Conservation (phyloP, 1,284 basidiomycete species). For the Apiotrichum sp. region DNA sequence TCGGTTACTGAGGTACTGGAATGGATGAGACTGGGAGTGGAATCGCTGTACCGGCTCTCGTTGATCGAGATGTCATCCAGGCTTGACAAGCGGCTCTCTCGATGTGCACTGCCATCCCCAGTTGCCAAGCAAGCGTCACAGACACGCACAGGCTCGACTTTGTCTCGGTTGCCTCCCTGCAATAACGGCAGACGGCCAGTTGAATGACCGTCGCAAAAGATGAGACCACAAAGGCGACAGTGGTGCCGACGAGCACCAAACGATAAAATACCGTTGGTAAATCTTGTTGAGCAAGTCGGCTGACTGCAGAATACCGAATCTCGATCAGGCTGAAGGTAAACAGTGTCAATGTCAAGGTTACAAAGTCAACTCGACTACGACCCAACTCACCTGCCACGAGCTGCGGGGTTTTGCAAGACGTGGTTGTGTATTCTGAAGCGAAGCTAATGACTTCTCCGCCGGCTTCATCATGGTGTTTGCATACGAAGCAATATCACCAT, state of each 20-base stretch:
- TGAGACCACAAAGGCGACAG: constrained; percentile 37
- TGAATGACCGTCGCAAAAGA: constrained; percentile 36
- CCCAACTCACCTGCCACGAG: constrained; percentile 34
- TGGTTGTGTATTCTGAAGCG: too few species aligned
- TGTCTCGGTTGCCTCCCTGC: constrained; percentile 14
- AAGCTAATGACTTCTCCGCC: too few species aligned
- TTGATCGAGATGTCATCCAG: not conserved
- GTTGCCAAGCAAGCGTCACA: too few species aligned
- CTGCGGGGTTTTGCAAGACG: constrained; percentile 11
- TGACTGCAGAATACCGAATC: constrained; percentile 35
- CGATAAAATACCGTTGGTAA: constrained; percentile 28
- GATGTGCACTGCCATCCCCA: too few species aligned
- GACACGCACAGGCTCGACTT: constrained; percentile 1
- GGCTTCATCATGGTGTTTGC: too few species aligned
- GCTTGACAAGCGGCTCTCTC: too few species aligned
- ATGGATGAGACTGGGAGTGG: constrained; percentile 14
- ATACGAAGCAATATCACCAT: not conserved
- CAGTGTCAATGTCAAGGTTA: not conserved
- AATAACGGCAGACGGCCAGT: constrained; percentile 20
- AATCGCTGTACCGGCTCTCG: constrained; percentile 6
- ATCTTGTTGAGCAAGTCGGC: constrained; percentile 38
- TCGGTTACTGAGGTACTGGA: constrained; percentile 15
- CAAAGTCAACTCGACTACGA: too few species aligned
- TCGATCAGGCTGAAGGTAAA: constrained; percentile 22
- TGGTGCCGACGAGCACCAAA: constrained; percentile 38